Evolutionary conservation across 1,284 basidiomycete genomes (phyloP).

Genomic region (Ustilago vetiveriae): DNA sequence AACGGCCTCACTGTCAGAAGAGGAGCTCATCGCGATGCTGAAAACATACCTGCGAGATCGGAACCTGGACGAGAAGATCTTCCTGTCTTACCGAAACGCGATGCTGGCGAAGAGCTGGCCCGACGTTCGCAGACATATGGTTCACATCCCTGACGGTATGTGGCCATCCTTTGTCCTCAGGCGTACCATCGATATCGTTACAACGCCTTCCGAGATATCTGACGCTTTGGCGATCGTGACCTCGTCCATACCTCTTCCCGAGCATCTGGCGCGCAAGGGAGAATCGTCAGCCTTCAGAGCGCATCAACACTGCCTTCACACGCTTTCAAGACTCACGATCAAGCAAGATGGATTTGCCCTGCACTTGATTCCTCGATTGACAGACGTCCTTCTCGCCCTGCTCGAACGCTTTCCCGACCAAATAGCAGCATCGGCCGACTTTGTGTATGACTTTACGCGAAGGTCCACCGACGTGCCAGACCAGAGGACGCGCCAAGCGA

Average conservation of each 20-base stretch:
- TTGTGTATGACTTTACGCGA: conserved; percentile 7
- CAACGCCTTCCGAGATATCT: conserved; percentile 25
- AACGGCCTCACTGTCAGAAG: background rate
- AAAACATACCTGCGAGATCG: background rate
- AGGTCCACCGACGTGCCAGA: conserved; percentile 12
- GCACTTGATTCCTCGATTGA: conserved; percentile 22
- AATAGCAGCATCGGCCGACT: background rate
- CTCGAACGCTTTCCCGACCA: conserved; percentile 8
- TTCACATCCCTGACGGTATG: conserved; percentile 9
- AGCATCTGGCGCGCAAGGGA: background rate
- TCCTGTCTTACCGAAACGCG: conserved; percentile 30
- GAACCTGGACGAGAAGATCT: background rate
- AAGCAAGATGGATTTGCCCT: background rate
- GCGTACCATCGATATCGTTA: conserved; percentile 9
- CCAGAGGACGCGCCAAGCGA: conserved; percentile 20
- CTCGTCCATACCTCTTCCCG: background rate
- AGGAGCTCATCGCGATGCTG: background rate
- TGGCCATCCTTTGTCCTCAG: conserved; percentile 29
- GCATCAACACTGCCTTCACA: conserved; percentile 11
- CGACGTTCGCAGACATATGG: conserved; percentile 25
- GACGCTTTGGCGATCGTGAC: conserved; percentile 24
- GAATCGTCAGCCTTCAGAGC: background rate
- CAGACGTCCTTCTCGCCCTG: conserved; percentile 10
- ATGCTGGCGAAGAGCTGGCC: conserved; percentile 30
- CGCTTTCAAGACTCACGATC: conserved; percentile 3